Evolutionary conservation across 106 monocot species (phyloP).

Genomic region (Triglochin maritima): DNA sequence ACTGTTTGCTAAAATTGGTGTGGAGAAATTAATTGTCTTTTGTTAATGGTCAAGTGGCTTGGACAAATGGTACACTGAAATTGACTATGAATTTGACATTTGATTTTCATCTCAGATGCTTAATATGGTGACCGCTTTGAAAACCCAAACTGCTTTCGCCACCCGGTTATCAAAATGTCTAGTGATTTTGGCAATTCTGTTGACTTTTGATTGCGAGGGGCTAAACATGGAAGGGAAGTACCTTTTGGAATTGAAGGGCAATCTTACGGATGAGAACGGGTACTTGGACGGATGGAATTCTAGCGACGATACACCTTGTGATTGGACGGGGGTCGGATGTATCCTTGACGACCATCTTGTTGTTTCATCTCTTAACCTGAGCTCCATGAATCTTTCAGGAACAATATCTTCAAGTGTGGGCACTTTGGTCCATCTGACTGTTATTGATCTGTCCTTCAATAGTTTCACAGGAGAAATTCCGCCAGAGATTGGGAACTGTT

Average conservation of each 20-base stretch:
- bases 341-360: conserved; percentile 19
- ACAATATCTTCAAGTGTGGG: conserved; percentile 60
- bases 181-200: conserved; percentile 21
- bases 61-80: too few relatives aligned
- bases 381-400: conserved; percentile 62
- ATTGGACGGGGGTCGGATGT: conserved; percentile 76
- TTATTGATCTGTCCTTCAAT: conserved; percentile 74
- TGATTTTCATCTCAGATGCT: too few relatives aligned
- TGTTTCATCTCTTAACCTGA: conserved; percentile 60
- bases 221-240: conserved; percentile 61
- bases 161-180: conserved; percentile 6
- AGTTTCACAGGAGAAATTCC: conserved; percentile 62
- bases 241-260: conserved; percentile 50
- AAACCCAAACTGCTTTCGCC: too few relatives aligned
- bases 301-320: conserved; percentile 52
- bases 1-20: too few relatives aligned
- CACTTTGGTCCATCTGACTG: conserved; percentile 36
- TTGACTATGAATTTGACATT: too few relatives aligned
- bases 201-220: conserved; percentile 23
- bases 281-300: conserved; percentile 56
- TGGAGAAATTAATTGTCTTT: too few relatives aligned
- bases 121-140: too few relatives aligned
- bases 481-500: conserved; percentile 56
- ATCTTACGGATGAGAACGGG: conserved; percentile 32
- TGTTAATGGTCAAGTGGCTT: too few relatives aligned